Base-by-base conservation (phyloP, 352 stramenopile species). In the Discostella stelligera region DNA sequence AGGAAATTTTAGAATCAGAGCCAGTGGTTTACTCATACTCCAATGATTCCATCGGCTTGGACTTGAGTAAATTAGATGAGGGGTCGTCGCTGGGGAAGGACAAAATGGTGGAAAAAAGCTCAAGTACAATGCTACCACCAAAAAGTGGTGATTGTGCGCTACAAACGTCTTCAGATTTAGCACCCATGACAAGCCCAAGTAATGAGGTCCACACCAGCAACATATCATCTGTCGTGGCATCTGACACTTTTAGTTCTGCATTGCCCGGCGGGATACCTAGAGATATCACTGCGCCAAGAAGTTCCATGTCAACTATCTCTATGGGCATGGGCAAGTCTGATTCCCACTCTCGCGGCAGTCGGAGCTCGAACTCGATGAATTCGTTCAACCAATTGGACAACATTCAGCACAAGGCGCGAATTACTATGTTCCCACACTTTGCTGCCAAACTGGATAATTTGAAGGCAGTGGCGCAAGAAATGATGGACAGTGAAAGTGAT, bases 401-500 rank as follows among this genome's bases (percentile, higher is more conserved):
- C 53, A 78, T 73, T 23, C 65, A 72, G 23, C 54, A 77, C 11
- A 93, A 89, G 52, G 68, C 82, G 37, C 63, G 88, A 58, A 93
- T 93, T 58, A 85, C 83, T 0, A 91, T 91, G 85, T 93, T 93
- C 55, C 88, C 83, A 30, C 71, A 85, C 48, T 90, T 93, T 62
- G 75, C 87, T 21, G 55, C 66, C 20, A 91, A 91, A 64, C 48
- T 93, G 4, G 88, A 93, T 54, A 80, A 86, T 49, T 74, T 91
- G 49, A 93, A 91, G 71, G 64, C 63, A 30, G 83, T 82, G 18
- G 88, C 88, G 0, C 80, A 88, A 58, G 84, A 91, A 66, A 91
- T 89, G 81, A 90, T 93, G 62, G 85, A 93, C 67, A 71, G 68
- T 18, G 85, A 93, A 72, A 63, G 79, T 61, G 87, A 91, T 76